These are phyloP conservation scores for Rhododendron ferrugineum DNA, from an alignment of 148 eudicot species.

Conservation along the genomic window DNA sequence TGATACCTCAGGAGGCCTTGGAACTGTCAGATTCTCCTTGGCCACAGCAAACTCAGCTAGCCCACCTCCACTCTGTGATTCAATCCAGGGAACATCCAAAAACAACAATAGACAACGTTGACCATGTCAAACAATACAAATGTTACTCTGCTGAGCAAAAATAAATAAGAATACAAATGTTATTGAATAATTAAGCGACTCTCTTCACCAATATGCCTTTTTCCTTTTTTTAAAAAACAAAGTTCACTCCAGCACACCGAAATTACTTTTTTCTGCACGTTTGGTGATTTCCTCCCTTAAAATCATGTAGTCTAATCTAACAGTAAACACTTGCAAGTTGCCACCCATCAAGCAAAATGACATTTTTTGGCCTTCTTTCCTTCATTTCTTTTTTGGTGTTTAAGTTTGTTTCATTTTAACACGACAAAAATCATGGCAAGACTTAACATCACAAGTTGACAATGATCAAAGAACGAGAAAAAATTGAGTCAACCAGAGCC, in stretches of 20 bases:
- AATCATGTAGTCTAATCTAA: neutral
- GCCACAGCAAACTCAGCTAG: slow-evolving; percentile 65
- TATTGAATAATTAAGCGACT: neutral
- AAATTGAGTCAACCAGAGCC: neutral
- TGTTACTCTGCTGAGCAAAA: no score
- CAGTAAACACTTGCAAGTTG: neutral
- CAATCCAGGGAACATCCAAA: neutral
- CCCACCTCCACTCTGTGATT: slow-evolving; percentile 58
- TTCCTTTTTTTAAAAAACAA: neutral
- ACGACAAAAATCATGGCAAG: neutral
- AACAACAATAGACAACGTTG: neutral
- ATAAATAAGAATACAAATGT: neutral
- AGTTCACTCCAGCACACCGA: neutral
- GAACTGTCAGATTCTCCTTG: slow-evolving; percentile 40
- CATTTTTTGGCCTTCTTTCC: neutral
- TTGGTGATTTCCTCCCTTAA: neutral
- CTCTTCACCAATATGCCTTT: neutral
- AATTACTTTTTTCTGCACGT: neutral
- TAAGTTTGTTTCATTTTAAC: neutral
- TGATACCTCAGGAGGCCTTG: slow-evolving; percentile 66
- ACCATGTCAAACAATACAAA: neutral
- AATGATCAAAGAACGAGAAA: neutral
- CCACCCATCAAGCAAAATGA: neutral
- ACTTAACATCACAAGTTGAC: neutral
- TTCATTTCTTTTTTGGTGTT: neutral